Evolutionary conservation across 768 basidiomycete species (phyloP).

Genomic region (Tricholomella constricta): DNA sequence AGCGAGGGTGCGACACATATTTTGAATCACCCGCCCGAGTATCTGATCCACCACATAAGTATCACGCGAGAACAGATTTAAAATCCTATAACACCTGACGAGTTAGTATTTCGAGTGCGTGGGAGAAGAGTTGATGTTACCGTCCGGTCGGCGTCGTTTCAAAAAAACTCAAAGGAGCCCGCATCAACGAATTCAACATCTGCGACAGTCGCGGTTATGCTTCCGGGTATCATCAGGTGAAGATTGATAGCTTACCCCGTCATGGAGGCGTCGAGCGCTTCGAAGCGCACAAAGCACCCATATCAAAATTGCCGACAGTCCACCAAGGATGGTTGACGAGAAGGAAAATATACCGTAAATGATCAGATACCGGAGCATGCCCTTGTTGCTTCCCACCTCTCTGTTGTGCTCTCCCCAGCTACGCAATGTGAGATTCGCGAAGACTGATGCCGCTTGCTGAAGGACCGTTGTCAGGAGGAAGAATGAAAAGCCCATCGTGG

Average conservation of each 20-base stretch:
- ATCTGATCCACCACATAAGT: slow-evolving; percentile 85
- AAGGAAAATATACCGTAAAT: slow-evolving; percentile 72
- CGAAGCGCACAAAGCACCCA: slow-evolving; percentile 78
- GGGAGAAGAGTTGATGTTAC: slow-evolving; percentile 35
- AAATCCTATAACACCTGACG: slow-evolving; percentile 52
- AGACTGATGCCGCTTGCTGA: slow-evolving; percentile 62
- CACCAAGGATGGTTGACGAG: slow-evolving; percentile 53
- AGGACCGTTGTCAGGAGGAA: slow-evolving; percentile 57
- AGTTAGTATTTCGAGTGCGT: neutral
- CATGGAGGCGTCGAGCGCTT: slow-evolving; percentile 76
- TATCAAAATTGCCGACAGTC: slow-evolving; percentile 61
- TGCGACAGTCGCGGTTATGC: slow-evolving; percentile 23
- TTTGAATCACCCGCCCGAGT: slow-evolving; percentile 74
- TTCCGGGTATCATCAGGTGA: neutral
- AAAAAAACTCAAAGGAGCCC: slow-evolving; percentile 85
- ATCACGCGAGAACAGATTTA: slow-evolving; percentile 92
- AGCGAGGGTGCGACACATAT: slow-evolving; percentile 65
- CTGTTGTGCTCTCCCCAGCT: slow-evolving; percentile 83
- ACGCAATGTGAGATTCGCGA: slow-evolving; percentile 68
- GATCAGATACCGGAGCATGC: slow-evolving; percentile 60
- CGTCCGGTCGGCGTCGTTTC: slow-evolving; percentile 86
- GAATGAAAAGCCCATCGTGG: slow-evolving; percentile 65
- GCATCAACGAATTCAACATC: slow-evolving; percentile 83
- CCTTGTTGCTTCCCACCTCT: slow-evolving; percentile 54
- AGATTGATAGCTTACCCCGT: slow-evolving; percentile 50